Percentiles rank a stretch among this genome's conserved stretches.
These are phyloP conservation scores for Metarhizium guizhouense DNA, from an alignment of 2,329 filamentous ascomycete genomes.

Conservation along the genomic window DNA sequence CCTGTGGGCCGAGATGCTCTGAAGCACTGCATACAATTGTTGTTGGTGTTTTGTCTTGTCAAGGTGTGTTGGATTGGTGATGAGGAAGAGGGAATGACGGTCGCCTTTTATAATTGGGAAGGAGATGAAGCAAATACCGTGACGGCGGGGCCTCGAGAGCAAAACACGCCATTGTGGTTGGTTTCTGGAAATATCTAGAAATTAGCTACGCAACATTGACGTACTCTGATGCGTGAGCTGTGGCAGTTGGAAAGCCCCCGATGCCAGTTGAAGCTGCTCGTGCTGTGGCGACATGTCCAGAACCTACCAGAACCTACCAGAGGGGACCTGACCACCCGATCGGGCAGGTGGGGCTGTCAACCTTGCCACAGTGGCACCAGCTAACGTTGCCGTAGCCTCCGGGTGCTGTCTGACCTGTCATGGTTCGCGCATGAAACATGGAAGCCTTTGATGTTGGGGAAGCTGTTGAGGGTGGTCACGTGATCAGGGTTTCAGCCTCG, in stretches of 20 bases:
- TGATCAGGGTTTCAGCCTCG: too few species aligned
- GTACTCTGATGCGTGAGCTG: neutral
- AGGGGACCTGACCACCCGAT: neutral
- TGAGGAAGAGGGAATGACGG: neutral
- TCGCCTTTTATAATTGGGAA: neutral
- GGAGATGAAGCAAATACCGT: neutral
- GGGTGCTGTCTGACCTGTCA: too few species aligned
- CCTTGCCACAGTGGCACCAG: too few species aligned
- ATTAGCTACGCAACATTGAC: neutral
- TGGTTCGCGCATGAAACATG: too few species aligned
- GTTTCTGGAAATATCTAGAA: neutral
- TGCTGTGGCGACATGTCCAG: neutral
- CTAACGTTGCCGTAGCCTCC: too few species aligned
- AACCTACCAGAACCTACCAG: neutral
- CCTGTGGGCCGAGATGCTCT: slow-evolving; percentile 14
- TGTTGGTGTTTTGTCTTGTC: neutral
- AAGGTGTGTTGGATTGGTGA: neutral
- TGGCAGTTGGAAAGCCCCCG: neutral
- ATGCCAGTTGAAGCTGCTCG: neutral
- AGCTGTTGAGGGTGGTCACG: too few species aligned
- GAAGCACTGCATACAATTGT: slow-evolving; percentile 13
- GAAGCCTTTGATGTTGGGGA: too few species aligned
- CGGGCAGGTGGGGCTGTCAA: neutral
- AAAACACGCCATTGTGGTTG: neutral
- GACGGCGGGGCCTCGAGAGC: neutral